Percentiles rank a stretch among this genome's conserved stretches.
Evolutionary conservation across 768 basidiomycete species (phyloP).

Genomic region (Leccinum arenicola): DNA sequence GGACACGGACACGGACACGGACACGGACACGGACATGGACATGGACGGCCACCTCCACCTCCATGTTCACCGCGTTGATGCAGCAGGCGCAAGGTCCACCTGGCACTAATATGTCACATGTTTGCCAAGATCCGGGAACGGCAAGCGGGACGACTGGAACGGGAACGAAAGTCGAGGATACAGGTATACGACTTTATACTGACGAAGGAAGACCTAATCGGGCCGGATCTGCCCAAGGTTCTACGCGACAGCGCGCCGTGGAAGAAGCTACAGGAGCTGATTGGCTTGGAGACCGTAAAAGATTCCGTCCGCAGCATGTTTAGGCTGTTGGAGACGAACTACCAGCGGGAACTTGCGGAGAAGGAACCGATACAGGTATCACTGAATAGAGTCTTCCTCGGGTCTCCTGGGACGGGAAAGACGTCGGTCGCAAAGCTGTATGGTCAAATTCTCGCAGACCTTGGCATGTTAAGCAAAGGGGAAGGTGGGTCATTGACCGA

Average conservation of each 20-base stretch:
- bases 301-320: background rate
- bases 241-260: background rate
- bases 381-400: background rate
- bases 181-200: background rate
- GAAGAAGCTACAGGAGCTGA: background rate
- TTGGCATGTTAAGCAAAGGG: background rate
- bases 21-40: conserved; percentile 23
- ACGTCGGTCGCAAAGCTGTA: background rate
- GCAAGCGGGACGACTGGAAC: background rate
- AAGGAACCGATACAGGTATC: background rate
- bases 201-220: background rate
- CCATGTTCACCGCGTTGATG: too few species aligned
- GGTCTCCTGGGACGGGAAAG: background rate
- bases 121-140: background rate
- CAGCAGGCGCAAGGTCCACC: too few species aligned
- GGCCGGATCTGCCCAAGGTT: background rate
- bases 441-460: background rate
- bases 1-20: too few species aligned
- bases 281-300: background rate
- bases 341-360: background rate
- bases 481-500: background rate
- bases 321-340: background rate
- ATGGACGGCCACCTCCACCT: conserved; percentile 28
- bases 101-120: background rate
- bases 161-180: background rate